Conservation (phyloP, 2,329 filamentous ascomycete genomes). For the Trichoderma sp. region DNA sequence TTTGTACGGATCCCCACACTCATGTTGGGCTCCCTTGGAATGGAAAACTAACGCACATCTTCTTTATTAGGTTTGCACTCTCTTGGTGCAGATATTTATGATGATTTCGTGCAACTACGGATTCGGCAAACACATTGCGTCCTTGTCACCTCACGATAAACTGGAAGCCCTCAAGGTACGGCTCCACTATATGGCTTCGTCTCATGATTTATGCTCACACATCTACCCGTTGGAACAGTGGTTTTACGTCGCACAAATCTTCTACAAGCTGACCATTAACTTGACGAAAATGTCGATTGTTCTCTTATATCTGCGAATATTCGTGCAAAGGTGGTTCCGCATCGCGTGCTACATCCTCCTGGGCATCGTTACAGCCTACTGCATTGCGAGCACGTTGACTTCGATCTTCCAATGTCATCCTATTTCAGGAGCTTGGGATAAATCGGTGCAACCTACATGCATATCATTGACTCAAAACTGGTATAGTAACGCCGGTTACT, state of each 20-base stretch:
- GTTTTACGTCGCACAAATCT: conserved; percentile 51
- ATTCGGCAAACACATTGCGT: conserved; percentile 41
- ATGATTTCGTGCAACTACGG: conserved; percentile 41
- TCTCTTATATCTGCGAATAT: conserved; percentile 53
- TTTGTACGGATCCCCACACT: conserved; percentile 32
- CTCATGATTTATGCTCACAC: background rate
- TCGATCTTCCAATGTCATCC: conserved; percentile 52
- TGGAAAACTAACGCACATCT: background rate
- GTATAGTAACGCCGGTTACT: conserved; percentile 49
- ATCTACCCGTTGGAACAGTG: conserved; percentile 31
- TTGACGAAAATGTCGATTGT: conserved; percentile 53
- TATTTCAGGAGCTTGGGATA: conserved; percentile 46
- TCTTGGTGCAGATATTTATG: conserved; percentile 39
- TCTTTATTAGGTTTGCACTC: conserved; percentile 33
- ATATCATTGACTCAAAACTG: conserved; percentile 47
- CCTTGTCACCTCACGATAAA: conserved; percentile 34
- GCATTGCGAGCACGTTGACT: conserved; percentile 41
- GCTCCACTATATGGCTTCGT: background rate
- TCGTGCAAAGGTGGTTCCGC: conserved; percentile 46
- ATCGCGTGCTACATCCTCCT: conserved; percentile 42
- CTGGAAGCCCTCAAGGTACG: conserved; percentile 38
- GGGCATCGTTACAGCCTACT: conserved; percentile 44
- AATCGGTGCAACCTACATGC: conserved; percentile 38
- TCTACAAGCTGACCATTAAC: conserved; percentile 54
- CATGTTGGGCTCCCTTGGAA: background rate